Evolutionary conservation across 1,284 basidiomycete genomes (phyloP).

Genomic region (Ustilago hordei): DNA sequence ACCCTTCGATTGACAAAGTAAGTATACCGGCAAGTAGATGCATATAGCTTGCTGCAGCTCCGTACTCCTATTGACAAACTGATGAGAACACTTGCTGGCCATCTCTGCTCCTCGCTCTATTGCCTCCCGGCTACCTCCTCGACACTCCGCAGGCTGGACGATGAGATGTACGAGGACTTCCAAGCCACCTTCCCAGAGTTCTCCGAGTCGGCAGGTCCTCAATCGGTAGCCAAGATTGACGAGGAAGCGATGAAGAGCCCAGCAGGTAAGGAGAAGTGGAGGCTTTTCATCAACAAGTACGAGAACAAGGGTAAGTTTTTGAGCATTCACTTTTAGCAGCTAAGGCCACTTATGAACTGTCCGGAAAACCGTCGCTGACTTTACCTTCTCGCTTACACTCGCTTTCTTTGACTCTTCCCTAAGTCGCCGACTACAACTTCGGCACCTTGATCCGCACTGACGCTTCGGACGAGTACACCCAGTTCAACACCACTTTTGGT

Average conservation of each 20-base stretch:
- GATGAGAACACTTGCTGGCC: neutral
- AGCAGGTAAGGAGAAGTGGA: slow-evolving; percentile 91
- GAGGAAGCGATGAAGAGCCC: slow-evolving; percentile 95
- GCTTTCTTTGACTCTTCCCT: neutral
- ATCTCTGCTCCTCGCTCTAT: neutral
- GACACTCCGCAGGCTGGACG: slow-evolving; percentile 73
- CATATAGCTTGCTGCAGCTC: too few species aligned
- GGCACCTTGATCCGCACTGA: slow-evolving; percentile 92
- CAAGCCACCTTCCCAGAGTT: slow-evolving; percentile 86
- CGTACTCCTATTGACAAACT: neutral
- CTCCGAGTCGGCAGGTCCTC: slow-evolving; percentile 75
- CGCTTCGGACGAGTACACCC: slow-evolving; percentile 83
- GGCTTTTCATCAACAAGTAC: slow-evolving; percentile 86
- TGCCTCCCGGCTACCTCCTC: slow-evolving; percentile 1
- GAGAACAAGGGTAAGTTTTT: slow-evolving; percentile 71
- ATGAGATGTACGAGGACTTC: slow-evolving; percentile 87
- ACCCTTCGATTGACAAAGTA: slow-evolving; percentile 85
- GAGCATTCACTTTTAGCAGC: neutral
- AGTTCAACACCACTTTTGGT: slow-evolving; percentile 96
- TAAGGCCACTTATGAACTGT: neutral
- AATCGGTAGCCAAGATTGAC: slow-evolving; percentile 79
- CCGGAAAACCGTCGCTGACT: neutral
- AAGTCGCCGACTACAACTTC: slow-evolving; percentile 92
- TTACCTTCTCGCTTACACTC: neutral
- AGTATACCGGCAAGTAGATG: slow-evolving; percentile 10